Evolutionary conservation across 257 asterid genomes (phyloP).

Genomic region (Nyctanthes arbortristis): DNA sequence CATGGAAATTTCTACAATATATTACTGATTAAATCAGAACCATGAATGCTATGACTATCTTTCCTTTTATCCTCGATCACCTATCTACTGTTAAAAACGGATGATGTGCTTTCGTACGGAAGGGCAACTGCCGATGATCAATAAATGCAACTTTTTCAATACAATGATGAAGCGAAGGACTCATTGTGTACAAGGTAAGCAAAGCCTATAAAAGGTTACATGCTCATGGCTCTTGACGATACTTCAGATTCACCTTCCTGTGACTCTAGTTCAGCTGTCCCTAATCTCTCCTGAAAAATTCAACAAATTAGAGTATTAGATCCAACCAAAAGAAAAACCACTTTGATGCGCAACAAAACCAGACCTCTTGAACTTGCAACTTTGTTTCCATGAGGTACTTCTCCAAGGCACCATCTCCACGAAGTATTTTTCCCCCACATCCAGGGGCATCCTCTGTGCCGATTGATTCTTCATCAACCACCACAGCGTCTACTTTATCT

Average conservation of each 20-base stretch:
- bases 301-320: slow-evolving; percentile 18
- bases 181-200: slow-evolving; percentile 22
- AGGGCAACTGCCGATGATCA: slow-evolving; percentile 19
- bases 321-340: slow-evolving; percentile 11
- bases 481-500: slow-evolving; percentile 72
- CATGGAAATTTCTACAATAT: slow-evolving; percentile 15
- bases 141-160: slow-evolving; percentile 17
- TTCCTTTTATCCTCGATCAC: slow-evolving; percentile 24
- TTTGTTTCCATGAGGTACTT: slow-evolving; percentile 49
- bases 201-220: slow-evolving; percentile 36
- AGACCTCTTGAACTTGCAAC: slow-evolving; percentile 44
- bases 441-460: slow-evolving; percentile 56
- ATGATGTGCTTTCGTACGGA: slow-evolving; percentile 18
- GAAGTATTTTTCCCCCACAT: slow-evolving; percentile 77
- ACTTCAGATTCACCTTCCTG: slow-evolving; percentile 61
- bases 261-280: slow-evolving; percentile 34
- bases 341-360: slow-evolving; percentile 11
- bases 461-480: slow-evolving; percentile 79
- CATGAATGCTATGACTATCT: slow-evolving; percentile 22
- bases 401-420: slow-evolving; percentile 73
- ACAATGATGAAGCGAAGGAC: slow-evolving; percentile 9
- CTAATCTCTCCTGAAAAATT: slow-evolving; percentile 45
- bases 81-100: not conserved
- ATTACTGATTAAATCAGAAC: slow-evolving; percentile 17
- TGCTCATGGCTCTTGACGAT: slow-evolving; percentile 73